Base-by-base conservation (phyloP, 2,329 filamentous ascomycete species). In the Dactylellina parvicollis region DNA sequence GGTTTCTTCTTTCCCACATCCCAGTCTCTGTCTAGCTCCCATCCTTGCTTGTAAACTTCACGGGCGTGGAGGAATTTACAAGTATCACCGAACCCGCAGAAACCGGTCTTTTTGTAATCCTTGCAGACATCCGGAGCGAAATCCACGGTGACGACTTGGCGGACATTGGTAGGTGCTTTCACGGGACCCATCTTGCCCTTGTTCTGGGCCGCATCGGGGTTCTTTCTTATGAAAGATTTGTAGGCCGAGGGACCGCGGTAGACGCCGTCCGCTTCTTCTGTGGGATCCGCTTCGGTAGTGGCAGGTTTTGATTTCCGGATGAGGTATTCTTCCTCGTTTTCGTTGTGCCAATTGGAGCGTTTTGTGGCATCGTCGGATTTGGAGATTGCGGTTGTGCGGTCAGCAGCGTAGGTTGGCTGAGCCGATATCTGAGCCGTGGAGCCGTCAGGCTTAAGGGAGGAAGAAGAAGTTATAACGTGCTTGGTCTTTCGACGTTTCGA, bases 11-110 rank as follows among this genome's bases (percentile, higher is more conserved):
- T 93, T 4, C 88, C 91, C 1, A 89, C 89, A 79, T 99, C 95
- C 95, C 95, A 99, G 52, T 98, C 94, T 57, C 86, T 86, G 80
- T 99, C 95, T 3, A 99, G 85, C 80, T 98, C 92, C 95, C 95
- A 99, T 1, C 95, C 95, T 79, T 93, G 90, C 77, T 94, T 92
- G 79, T 92, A 90, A 80, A 92, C 90, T 78, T 91, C 89, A 67
- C 91, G 84, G 3, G 87, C 87, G 78, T 95, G 91, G 0, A 92
- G 79, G 79, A 89, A 95, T 78, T 92, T 96, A 83, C 93, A 96
- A 74, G 85, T 88, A 79, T 95, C 91, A 26, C 90, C 89, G 75
- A 89, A 90, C 1, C 88, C 88, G 77, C 85, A 88, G 79, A 86
- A 89, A 0, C 90, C 90, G 0, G 89, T 95, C 78, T 91, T 86